Percentiles rank a stretch among this genome's conserved stretches.
Evolutionary conservation across 805 yeast species (phyloP).

Genomic region (Tanozyma kutaoensis): DNA sequence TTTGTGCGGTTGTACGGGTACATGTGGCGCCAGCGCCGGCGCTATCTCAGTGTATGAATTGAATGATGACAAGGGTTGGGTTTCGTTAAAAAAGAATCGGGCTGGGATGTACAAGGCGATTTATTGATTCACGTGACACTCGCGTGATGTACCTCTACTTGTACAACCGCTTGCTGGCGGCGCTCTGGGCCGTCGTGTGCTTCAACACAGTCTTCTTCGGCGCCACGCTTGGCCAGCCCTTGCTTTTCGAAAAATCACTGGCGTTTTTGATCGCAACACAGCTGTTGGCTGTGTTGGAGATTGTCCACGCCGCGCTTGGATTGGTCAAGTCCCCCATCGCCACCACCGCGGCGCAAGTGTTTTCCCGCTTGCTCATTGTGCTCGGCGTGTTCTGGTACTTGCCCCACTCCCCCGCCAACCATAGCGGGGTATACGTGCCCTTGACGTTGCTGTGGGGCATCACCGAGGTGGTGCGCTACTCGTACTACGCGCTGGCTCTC

Average conservation of each 20-base stretch:
- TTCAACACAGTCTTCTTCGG: slow-evolving; percentile 25
- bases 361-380: slow-evolving; percentile 71
- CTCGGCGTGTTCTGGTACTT: slow-evolving; percentile 69
- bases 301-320: slow-evolving; percentile 66
- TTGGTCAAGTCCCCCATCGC: slow-evolving; percentile 73
- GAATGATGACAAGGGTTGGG: no score
- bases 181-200: slow-evolving; percentile 27
- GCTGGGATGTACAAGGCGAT: no score
- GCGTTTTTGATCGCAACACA: slow-evolving; percentile 55
- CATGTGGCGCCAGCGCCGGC: slow-evolving; percentile 83
- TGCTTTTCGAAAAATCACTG: slow-evolving; percentile 45
- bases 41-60: no score
- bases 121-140: no score
- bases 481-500: slow-evolving; percentile 68
- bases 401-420: slow-evolving; percentile 58
- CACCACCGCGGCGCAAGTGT: slow-evolving; percentile 80
- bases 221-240: slow-evolving; percentile 44
- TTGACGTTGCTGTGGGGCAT: slow-evolving; percentile 80
- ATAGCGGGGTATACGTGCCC: slow-evolving; percentile 47
- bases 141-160: no score
- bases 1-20: slow-evolving; percentile 73
- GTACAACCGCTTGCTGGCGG: slow-evolving; percentile 27
- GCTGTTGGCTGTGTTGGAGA: slow-evolving; percentile 67
- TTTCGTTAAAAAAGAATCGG: no score
- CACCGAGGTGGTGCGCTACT: slow-evolving; percentile 85